Evolutionary conservation across 306 rosid species (phyloP).

Genomic region (Malus fusca): DNA sequence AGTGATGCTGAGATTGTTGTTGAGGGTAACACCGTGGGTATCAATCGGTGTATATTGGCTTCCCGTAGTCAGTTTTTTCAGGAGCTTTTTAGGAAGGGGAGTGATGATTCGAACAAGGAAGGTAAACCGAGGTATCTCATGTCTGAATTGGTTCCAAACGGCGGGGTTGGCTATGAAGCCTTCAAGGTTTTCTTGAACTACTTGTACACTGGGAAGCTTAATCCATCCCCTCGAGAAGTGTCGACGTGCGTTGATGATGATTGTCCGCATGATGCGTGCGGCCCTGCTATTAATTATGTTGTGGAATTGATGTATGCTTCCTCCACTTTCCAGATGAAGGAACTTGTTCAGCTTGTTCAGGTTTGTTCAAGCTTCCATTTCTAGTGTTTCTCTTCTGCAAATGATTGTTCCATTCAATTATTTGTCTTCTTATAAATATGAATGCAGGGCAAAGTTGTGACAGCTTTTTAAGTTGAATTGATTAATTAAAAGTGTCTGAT

Average conservation of each 20-base stretch:
- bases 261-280: constrained; percentile 76
- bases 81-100: constrained; percentile 58
- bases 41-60: constrained; percentile 74
- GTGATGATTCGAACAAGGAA: constrained; percentile 32
- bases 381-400: not conserved
- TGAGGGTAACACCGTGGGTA: constrained; percentile 52
- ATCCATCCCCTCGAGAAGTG: constrained; percentile 62
- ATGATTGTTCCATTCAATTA: not conserved
- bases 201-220: constrained; percentile 77
- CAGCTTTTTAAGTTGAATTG: not conserved
- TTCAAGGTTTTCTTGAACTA: constrained; percentile 69
- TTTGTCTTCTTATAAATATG: not conserved
- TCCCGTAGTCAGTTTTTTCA: constrained; percentile 72
- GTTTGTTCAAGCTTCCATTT: constrained; percentile 29
- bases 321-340: constrained; percentile 72
- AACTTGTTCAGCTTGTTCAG: constrained; percentile 76
- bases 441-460: not conserved
- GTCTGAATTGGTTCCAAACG: constrained; percentile 60
- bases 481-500: not conserved
- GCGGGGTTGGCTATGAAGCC: constrained; percentile 61
- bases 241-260: constrained; percentile 71
- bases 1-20: constrained; percentile 72
- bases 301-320: constrained; percentile 91
- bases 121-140: constrained; percentile 62
- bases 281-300: constrained; percentile 74